Percentiles rank a stretch among this genome's conserved stretches.
Conservation (phyloP, 2,329 filamentous ascomycete species). For the Monosporascus sp. region DNA sequence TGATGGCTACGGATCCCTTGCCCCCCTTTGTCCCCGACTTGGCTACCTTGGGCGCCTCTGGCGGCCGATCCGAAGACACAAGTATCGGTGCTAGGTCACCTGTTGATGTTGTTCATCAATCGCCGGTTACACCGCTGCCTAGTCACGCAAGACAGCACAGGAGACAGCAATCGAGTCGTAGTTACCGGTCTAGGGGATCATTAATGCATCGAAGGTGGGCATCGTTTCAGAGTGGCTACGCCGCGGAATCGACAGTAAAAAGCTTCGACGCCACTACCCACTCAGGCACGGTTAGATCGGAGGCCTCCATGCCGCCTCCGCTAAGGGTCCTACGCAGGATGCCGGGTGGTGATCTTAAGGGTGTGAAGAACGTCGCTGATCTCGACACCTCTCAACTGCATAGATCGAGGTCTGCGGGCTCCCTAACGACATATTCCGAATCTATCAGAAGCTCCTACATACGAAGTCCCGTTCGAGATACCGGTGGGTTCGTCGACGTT, state of each 20-base stretch:
- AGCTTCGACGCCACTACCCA: constrained; percentile 59
- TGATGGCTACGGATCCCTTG: constrained; percentile 33
- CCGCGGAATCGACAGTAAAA: constrained; percentile 43
- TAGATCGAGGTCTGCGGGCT: constrained; percentile 54
- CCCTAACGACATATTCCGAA: constrained; percentile 55
- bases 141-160: constrained; percentile 34
- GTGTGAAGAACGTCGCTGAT: constrained; percentile 60
- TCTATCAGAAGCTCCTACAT: constrained; percentile 56
- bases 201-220: constrained; percentile 50
- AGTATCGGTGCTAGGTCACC: constrained; percentile 25
- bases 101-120: constrained; percentile 21
- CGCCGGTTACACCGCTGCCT: constrained; percentile 27
- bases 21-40: constrained; percentile 46
- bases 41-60: constrained; percentile 29
- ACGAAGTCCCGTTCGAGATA: constrained; percentile 34
- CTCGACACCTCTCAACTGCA: constrained; percentile 45
- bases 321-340: constrained; percentile 62
- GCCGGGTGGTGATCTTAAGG: constrained; percentile 70
- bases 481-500: constrained; percentile 40
- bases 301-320: constrained; percentile 43
- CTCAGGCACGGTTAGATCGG: constrained; percentile 46
- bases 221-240: constrained; percentile 55
- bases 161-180: constrained; percentile 43
- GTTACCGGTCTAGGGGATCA: constrained; percentile 45
- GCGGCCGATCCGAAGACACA: constrained; percentile 28